Evolutionary conservation across 257 asterid species (phyloP), one percentile per base, ranked within the genome.

Genomic region (Fraxinus quadrangulata): DNA sequence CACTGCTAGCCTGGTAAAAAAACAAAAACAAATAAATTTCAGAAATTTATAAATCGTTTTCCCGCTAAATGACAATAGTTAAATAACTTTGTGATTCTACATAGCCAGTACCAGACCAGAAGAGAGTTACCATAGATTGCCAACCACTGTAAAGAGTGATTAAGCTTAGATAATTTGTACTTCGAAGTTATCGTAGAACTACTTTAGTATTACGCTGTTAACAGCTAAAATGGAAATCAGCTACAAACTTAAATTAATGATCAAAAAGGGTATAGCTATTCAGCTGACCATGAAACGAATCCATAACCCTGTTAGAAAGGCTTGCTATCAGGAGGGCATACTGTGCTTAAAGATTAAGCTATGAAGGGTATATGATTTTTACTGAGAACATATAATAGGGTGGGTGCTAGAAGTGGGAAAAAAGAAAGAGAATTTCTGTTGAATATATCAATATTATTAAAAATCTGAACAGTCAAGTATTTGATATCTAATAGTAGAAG

Each of bases 1-100:
- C 99, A 30, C 99, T 96, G 85, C 96, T 83, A 80, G 92, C 97
- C 99, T 96, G 89, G 70, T 63, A 24, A 23, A 63, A 21, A 26
- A 11, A 73, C 54, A 84, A 86, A 80, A 67, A 30, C 71, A 72
- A 78, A 73, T 71, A 79, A 76, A 81, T 77, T 45, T 16, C 61
- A 30, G 6, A 28, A 75, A 24, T 51, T 67, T 74, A 78, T 11
- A 28, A 24, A 66, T 68, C 74, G 69, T 9, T 63, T 63, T 63
- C 6, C 33, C 69, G 36, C 6, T 47, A 3, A 63, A 63, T 63
- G 69, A 63, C 16, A 63, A 24, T 16, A 63, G 28, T 26, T 19
- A 63, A 26, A 24, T 26, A 24, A 63, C 34, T 63, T 24, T 24
- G 16, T 63, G 16, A 63, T 24, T 63, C n/a, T 26, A 26, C 36